These are phyloP conservation scores for Polytrichum formosum DNA, from an alignment of 225 moss, liverwort and hornwort species.

Conservation along the genomic window DNA sequence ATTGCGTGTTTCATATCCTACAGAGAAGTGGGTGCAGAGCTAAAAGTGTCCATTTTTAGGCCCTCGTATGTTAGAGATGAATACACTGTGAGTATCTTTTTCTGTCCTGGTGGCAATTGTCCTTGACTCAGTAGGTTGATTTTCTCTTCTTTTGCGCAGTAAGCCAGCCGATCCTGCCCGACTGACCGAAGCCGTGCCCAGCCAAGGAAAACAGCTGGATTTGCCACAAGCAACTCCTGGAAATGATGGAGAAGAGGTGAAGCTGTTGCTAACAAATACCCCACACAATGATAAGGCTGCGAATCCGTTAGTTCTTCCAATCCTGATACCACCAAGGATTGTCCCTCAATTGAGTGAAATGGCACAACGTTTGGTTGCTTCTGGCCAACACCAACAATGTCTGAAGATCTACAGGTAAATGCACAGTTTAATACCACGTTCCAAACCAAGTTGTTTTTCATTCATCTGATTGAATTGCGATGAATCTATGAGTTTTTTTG, in stretches of 20 bases:
- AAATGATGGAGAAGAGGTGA: conserved; percentile 58
- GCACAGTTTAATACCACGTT: background rate
- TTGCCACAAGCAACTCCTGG: conserved; percentile 22
- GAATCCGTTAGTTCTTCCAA: conserved; percentile 63
- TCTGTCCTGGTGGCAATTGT: too few relatives aligned
- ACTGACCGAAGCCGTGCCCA: conserved; percentile 71
- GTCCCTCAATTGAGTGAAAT: conserved; percentile 86
- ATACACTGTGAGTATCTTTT: too few relatives aligned
- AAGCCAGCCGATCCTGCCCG: conserved; percentile 79
- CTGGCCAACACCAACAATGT: conserved; percentile 80
- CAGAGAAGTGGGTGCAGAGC: too few relatives aligned
- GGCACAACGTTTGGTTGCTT: conserved; percentile 84
- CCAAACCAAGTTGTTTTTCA: too few relatives aligned
- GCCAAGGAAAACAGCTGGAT: conserved; percentile 55
- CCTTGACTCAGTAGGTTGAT: background rate
- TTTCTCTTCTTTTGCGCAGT: conserved; percentile 39
- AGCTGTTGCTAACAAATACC: conserved; percentile 46
- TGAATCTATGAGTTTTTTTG: too few relatives aligned
- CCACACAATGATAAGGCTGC: conserved; percentile 56
- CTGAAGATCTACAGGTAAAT: conserved; percentile 76
- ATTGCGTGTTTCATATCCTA: too few relatives aligned
- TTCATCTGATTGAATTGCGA: too few relatives aligned
- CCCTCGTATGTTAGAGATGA: too few relatives aligned
- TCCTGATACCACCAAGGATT: conserved; percentile 71
- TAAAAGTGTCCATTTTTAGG: too few relatives aligned